Evolutionary conservation across 2,329 filamentous ascomycete species (phyloP).

Genomic region (Aspergillus fumigatiaffinis): DNA sequence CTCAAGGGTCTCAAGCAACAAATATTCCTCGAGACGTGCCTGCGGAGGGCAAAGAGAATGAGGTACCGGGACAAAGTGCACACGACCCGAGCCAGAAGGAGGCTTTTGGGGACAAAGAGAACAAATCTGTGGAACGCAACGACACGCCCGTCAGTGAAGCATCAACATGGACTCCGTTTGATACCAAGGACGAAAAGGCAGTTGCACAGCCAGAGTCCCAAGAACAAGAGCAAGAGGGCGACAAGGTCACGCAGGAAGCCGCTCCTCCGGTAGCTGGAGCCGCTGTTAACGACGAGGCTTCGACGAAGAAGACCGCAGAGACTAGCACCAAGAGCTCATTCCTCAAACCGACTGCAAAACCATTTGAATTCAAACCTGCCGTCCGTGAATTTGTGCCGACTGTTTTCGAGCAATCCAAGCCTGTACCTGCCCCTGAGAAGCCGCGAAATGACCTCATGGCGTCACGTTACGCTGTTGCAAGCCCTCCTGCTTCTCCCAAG

Average conservation of each 20-base stretch:
- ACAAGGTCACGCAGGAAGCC: constrained; percentile 1
- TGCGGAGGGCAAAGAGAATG: constrained; percentile 37
- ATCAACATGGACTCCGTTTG: constrained; percentile 57
- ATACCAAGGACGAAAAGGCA: constrained; percentile 50
- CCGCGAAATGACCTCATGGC: constrained; percentile 28
- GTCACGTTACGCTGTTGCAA: constrained; percentile 33
- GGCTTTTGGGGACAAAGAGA: constrained; percentile 41
- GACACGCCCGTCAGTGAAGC: constrained; percentile 34
- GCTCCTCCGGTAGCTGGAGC: neutral
- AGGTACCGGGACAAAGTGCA: constrained; percentile 39
- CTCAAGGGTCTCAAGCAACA: constrained; percentile 20
- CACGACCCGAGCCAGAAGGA: constrained; percentile 24
- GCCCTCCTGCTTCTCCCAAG: constrained; percentile 21
- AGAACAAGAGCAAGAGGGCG: constrained; percentile 9
- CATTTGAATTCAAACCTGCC: constrained; percentile 55
- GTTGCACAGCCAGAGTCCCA: constrained; percentile 45
- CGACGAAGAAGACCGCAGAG: constrained; percentile 18
- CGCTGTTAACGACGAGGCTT: constrained; percentile 12
- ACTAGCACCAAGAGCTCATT: constrained; percentile 46
- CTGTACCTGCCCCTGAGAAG: constrained; percentile 12
- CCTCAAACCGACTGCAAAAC: constrained; percentile 66
- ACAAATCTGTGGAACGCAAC: constrained; percentile 21
- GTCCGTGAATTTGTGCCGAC: constrained; percentile 27
- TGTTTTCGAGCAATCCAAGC: constrained; percentile 8
- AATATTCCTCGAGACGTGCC: constrained; percentile 19